Evolutionary conservation across 2,329 filamentous ascomycete genomes (phyloP), one percentile per base, ranked within the genome.

Genomic region (Penicillium aurantiogriseum): DNA sequence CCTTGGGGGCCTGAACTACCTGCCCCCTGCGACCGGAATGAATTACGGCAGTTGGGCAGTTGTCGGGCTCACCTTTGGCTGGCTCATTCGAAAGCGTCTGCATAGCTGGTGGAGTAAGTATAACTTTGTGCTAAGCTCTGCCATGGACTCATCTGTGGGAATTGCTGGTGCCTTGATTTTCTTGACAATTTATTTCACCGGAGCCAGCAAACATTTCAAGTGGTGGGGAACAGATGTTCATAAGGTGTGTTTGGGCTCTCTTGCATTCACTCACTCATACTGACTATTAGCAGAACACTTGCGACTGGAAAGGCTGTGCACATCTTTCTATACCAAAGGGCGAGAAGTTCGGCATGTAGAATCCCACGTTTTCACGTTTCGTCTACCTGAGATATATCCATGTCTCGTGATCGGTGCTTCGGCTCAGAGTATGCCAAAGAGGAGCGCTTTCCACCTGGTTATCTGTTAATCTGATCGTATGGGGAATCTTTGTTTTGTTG

Each of bases 71-170:
- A 63, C 84, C 4, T 89, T 89, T 76, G 88, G 88, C 69, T 85
- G 79, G 62, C 81, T 81, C 62, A 79, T 90, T 67, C 81, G 82
- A 70, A 80, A 83, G 45, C 79, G 81, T 50, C 84, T 82, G 69
- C 81, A 79, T 8, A 84, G 82, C 43, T 90, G 87, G 87, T 90
- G 88, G 88, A 74, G 85, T 63, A 85, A 86, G 71, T 90, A 89
- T 74, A 90, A 90, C 74, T 90, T 90, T 70, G 81, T 89, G 67
- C 84, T 86, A 2, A 88, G 85, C 35, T 86, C 86, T 0, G 88
- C 85, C 2, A 76, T 90, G 44, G 88, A 90, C 36, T 67, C 66
- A 4, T 66, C 65, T 0, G 67, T 71, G 4, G 61, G 66, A 1
- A 58, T 69, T 23, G 67, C 66, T 0, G 68, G 67, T 0, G 64